Evolutionary conservation across 78 protist species (phyloP).

Genomic region (Cyanophora paradoxa): DNA sequence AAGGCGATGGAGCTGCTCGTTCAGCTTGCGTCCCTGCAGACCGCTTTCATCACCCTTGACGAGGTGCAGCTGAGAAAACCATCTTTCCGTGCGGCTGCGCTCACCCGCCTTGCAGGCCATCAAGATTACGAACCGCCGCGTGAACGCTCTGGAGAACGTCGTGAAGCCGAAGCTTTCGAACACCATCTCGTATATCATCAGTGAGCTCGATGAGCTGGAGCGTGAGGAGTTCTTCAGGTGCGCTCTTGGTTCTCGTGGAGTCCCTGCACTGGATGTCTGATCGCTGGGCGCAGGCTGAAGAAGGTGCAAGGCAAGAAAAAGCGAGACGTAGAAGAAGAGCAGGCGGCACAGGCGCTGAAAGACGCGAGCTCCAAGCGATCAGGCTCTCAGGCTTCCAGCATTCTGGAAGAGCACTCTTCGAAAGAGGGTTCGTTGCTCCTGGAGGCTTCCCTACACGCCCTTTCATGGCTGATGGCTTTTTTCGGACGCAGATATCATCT

Average conservation of each 20-base stretch:
- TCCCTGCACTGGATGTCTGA: neutral
- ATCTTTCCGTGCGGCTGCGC: neutral
- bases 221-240: constrained; percentile 87
- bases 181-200: constrained; percentile 79
- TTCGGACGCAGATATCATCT: neutral
- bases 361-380: too few species aligned
- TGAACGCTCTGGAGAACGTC: constrained; percentile 97
- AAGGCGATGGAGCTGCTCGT: constrained; percentile 69
- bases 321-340: neutral
- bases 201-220: constrained; percentile 94
- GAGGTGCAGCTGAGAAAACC: constrained; percentile 27
- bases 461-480: too few species aligned
- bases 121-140: constrained; percentile 97
- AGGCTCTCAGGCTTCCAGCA: too few species aligned
- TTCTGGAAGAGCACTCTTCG: neutral
- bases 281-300: constrained; percentile 23
- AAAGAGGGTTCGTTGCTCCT: neutral
- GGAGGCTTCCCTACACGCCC: too few species aligned
- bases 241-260: neutral
- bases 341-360: too few species aligned
- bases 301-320: constrained; percentile 46
- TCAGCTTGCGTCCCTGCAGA: constrained; percentile 85
- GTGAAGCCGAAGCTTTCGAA: constrained; percentile 82
- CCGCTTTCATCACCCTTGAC: constrained; percentile 89
- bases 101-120: constrained; percentile 59